Conservation (phyloP, 140 eudicot genomes). For the Ambrosia hybrid region DNA sequence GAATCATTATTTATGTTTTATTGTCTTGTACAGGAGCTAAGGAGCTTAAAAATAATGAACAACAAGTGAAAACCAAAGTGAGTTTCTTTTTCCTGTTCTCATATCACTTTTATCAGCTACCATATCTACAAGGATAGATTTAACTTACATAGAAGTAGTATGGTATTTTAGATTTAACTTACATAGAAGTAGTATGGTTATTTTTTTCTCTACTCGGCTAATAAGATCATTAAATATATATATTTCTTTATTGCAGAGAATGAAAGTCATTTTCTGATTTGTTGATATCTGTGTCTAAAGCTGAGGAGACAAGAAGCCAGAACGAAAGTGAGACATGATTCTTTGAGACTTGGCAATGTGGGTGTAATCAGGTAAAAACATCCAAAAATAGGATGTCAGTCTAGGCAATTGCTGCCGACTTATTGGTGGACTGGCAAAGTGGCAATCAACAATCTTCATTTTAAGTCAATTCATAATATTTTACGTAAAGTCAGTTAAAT, state of each 20-base stretch:
- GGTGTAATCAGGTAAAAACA: conserved; percentile 78
- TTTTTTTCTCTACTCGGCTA: not conserved
- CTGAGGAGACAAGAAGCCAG: conserved; percentile 99
- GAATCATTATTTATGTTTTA: conserved; percentile 19
- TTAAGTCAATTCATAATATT: not conserved
- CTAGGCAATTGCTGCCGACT: not conserved
- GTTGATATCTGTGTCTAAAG: conserved; percentile 86
- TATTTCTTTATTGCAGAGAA: conserved; percentile 59
- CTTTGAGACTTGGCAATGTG: conserved; percentile 89
- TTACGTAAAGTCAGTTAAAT: not conserved
- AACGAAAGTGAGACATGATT: conserved; percentile 91
- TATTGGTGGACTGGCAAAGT: not conserved
- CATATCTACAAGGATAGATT: conserved; percentile 12
- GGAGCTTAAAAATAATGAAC: conserved; percentile 76
- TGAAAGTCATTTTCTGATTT: conserved; percentile 85
- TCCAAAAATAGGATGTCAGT: conserved; percentile 4
- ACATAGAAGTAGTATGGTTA: too few species aligned
- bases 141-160: too few species aligned
- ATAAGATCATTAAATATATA: conserved; percentile 3
- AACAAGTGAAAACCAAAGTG: conserved; percentile 86
- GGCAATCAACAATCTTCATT: not conserved
- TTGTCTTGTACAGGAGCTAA: conserved; percentile 64
- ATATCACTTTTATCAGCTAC: conserved; percentile 8
- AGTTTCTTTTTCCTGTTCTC: conserved; percentile 17
- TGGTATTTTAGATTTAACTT: not conserved